These are phyloP conservation scores for Pseudogymnoascus sp. DNA, from an alignment of 2,329 filamentous ascomycete genomes.

Conservation along the genomic window DNA sequence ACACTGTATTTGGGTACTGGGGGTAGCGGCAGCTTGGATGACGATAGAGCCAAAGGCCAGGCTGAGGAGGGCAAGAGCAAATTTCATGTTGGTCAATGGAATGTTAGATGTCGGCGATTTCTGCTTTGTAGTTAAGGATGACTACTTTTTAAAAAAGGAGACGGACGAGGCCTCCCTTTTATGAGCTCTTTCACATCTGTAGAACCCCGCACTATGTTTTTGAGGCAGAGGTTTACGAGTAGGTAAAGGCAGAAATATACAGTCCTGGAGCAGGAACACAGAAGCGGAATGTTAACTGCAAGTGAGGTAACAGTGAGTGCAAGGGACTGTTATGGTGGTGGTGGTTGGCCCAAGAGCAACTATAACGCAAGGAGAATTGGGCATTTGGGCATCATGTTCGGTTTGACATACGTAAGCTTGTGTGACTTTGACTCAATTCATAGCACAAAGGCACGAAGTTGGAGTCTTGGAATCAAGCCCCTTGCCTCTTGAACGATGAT, in stretches of 20 bases:
- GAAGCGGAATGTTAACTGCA: neutral
- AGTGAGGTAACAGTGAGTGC: neutral
- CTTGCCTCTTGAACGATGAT: neutral
- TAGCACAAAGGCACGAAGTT: neutral
- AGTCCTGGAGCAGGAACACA: neutral
- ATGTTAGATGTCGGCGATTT: neutral
- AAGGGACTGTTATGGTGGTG: neutral
- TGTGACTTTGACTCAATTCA: neutral
- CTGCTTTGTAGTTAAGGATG: neutral
- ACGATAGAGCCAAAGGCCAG: neutral
- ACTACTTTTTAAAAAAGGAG: neutral
- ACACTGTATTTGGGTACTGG: neutral
- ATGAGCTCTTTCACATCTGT: neutral
- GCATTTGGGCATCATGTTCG: neutral
- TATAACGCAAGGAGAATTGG: neutral
- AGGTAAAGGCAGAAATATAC: neutral
- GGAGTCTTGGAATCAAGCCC: neutral
- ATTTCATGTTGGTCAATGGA: neutral
- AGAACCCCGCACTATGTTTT: neutral
- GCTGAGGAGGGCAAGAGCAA: neutral
- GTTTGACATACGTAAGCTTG: neutral
- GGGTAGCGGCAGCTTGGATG: neutral
- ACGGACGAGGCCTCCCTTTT: neutral
- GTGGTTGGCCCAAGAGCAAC: neutral
- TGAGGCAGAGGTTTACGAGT: neutral